Evolutionary conservation across 2,329 filamentous ascomycete genomes (phyloP).

Genomic region (Sporothrix globosa): DNA sequence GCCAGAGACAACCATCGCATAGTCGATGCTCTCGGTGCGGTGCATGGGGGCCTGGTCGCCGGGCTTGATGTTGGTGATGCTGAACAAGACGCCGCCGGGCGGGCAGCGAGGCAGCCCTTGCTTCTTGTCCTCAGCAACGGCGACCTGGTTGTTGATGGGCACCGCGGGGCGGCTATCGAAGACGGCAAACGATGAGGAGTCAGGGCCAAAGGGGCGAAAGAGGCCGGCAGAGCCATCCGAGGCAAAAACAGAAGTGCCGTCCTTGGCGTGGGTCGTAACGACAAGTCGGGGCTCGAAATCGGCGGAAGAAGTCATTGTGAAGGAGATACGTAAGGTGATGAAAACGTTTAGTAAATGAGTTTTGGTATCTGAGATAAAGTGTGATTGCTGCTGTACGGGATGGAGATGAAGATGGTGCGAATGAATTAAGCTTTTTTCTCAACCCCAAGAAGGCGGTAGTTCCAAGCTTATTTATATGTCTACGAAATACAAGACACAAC

Average conservation of each 20-base stretch:
- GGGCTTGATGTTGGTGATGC: conserved; percentile 43
- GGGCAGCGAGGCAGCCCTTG: conserved; percentile 43
- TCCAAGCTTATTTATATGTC: conserved; percentile 5
- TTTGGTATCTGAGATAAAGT: neutral
- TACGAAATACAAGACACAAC: neutral
- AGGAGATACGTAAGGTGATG: no score
- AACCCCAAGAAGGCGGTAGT: neutral
- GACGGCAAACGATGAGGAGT: conserved; percentile 39
- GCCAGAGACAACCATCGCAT: conserved; percentile 47
- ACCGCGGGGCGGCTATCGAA: conserved; percentile 42
- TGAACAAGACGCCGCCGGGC: conserved; percentile 45
- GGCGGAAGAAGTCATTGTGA: conserved; percentile 16
- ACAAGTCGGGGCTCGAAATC: conserved; percentile 20
- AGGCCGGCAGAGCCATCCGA: conserved; percentile 18
- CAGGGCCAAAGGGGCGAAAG: conserved; percentile 21
- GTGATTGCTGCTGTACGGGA: neutral
- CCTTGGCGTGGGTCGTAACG: conserved; percentile 20
- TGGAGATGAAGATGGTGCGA: neutral
- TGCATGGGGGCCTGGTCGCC: conserved; percentile 46
- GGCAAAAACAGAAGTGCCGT: conserved; percentile 24
- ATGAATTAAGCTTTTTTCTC: neutral
- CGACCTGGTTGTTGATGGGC: conserved; percentile 42
- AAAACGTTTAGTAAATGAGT: neutral
- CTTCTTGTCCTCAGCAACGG: conserved; percentile 32
- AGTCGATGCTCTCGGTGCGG: conserved; percentile 49